Percentiles rank a stretch among this genome's conserved stretches.
These are phyloP conservation scores for Rhynchospora breviuscula DNA, from an alignment of 176 grass and related monocot genomes.

Conservation along the genomic window DNA sequence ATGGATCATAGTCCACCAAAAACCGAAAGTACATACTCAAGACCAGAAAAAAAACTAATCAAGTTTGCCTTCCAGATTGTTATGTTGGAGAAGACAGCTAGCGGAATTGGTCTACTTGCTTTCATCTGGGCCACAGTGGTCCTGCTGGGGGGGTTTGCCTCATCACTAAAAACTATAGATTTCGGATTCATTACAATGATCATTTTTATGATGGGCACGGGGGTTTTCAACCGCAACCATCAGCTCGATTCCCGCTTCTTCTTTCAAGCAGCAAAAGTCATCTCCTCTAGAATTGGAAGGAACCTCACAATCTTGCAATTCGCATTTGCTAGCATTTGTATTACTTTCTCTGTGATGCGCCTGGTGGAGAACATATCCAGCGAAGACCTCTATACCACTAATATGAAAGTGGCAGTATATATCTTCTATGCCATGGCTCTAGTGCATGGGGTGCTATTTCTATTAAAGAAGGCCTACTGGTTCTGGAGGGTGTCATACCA, in stretches of 20 bases:
- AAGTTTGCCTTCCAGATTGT: neutral
- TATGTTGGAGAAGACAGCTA: neutral
- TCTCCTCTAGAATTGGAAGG: neutral
- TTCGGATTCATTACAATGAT: neutral
- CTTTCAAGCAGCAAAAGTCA: neutral
- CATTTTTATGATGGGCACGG: neutral
- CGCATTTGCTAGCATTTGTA: neutral
- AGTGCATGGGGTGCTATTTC: neutral
- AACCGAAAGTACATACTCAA: neutral
- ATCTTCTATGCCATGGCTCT: neutral
- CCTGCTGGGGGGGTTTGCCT: conserved; percentile 17
- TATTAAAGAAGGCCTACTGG: neutral
- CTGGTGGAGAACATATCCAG: neutral
- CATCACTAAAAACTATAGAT: neutral
- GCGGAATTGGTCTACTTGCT: neutral
- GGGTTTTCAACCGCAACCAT: neutral
- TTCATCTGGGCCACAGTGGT: conserved; percentile 20
- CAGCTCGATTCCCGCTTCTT: neutral
- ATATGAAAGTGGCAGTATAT: neutral
- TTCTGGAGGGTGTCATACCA: neutral
- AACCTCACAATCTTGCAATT: neutral
- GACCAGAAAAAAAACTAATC: neutral
- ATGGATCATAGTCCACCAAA: no score
- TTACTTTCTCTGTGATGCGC: neutral
- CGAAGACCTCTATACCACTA: neutral